Conservation (phyloP, 176 grass and related monocot species). For the Triticum turgidum region DNA sequence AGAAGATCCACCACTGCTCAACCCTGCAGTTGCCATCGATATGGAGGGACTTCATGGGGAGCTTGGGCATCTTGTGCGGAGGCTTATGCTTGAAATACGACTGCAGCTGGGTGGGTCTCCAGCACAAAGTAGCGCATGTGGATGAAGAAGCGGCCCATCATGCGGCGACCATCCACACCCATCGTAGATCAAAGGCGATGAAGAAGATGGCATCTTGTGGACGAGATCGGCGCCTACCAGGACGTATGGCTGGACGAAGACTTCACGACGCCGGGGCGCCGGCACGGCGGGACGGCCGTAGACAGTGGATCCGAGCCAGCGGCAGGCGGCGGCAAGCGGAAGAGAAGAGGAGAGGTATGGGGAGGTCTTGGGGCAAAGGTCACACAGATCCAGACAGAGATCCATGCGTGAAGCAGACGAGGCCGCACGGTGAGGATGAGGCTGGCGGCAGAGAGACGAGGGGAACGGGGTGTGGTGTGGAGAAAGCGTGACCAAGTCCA, state of each 20-base stretch:
- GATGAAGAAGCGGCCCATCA: slow-evolving; percentile 74
- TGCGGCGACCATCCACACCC: slow-evolving; percentile 94
- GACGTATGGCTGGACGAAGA: no score
- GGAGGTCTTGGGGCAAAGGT: neutral
- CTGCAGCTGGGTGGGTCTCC: slow-evolving; percentile 28
- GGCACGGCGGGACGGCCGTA: neutral
- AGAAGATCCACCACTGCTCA: no score
- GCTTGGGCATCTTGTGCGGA: no score
- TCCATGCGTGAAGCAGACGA: neutral
- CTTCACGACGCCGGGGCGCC: no score
- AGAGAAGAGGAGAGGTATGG: neutral
- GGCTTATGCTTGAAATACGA: no score
- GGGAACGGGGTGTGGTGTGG: neutral
- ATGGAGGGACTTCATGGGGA: no score
- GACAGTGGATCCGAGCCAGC: neutral
- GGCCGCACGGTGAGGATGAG: neutral
- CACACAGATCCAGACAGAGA: neutral
- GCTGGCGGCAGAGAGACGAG: neutral
- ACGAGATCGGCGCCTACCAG: no score
- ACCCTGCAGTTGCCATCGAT: no score
- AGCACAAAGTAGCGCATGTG: slow-evolving; percentile 93
- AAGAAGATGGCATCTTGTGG: slow-evolving; percentile 14
- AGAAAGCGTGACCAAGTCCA: neutral
- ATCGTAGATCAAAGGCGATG: slow-evolving; percentile 60
- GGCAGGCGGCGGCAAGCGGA: neutral